A percentile compares a stretch with the other conserved stretches of the same genome.
Evolutionary conservation across 2,329 filamentous ascomycete species (phyloP).

Genomic region (Aquanectria penicillioides): DNA sequence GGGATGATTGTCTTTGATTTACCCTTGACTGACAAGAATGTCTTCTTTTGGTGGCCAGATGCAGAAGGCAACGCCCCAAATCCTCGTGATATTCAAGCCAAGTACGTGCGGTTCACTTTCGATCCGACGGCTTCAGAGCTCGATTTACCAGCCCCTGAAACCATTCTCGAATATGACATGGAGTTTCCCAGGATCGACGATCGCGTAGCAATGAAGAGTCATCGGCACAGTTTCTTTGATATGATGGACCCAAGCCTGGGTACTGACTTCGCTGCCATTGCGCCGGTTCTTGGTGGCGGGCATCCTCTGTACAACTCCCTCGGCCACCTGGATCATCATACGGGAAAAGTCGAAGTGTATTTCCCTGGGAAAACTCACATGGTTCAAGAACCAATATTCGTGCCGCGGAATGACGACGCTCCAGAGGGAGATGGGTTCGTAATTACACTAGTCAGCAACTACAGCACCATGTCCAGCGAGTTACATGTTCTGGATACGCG

Average conservation of each 20-base stretch:
- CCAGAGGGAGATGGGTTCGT: conserved; percentile 14
- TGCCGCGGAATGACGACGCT: neutral
- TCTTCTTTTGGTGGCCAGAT: conserved; percentile 4
- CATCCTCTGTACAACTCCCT: too few species aligned
- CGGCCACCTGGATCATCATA: conserved; percentile 1
- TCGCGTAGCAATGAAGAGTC: neutral
- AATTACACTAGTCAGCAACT: conserved; percentile 8
- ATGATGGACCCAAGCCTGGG: neutral
- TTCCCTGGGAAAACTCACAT: neutral
- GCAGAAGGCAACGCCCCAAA: neutral
- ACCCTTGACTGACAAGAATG: conserved; percentile 1
- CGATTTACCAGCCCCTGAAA: neutral
- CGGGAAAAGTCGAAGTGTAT: neutral
- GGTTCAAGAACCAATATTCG: conserved; percentile 11
- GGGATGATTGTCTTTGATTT: conserved; percentile 8
- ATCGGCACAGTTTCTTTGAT: neutral
- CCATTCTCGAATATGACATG: neutral
- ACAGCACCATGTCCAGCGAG: neutral
- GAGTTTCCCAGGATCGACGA: neutral
- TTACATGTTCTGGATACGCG: neutral
- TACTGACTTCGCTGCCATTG: too few species aligned
- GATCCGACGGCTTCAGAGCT: neutral
- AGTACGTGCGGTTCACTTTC: neutral
- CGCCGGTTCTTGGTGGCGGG: too few species aligned
- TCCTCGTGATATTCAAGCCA: neutral